phyloP scores from a whole-genome alignment of 345 rosid species.

The Murraya paniculata region DNA sequence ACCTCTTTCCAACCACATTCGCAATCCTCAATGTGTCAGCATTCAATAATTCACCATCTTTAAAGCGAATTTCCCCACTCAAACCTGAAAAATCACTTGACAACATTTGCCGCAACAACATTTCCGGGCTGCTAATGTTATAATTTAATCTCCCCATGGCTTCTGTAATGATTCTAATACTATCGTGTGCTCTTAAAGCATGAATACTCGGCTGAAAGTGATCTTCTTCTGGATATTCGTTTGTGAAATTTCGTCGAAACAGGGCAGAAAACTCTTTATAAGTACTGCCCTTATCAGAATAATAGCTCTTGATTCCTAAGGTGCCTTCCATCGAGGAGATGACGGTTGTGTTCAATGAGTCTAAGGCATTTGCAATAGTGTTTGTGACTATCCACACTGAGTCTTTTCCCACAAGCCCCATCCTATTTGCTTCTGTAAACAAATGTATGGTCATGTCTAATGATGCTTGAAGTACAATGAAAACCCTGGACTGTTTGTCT shows the following conservation, averaged over 20 bases:
- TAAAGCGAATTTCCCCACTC: conserved; percentile 26
- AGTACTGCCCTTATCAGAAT: not conserved
- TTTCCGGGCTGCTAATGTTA: not conserved
- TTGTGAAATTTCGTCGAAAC: conserved; percentile 17
- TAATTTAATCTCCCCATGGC: not conserved
- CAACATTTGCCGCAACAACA: conserved; percentile 16
- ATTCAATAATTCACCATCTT: conserved; percentile 16
- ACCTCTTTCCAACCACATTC: conserved; percentile 33
- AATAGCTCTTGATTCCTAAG: conserved; percentile 31
- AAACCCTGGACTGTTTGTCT: conserved; percentile 25
- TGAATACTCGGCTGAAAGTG: conserved; percentile 23
- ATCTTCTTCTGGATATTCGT: conserved; percentile 18
- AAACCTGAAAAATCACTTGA: conserved; percentile 28
- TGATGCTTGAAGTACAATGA: conserved; percentile 37
- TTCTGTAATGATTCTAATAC: conserved; percentile 15
- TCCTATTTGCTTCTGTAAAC: conserved; percentile 32
- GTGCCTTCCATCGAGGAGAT: conserved; percentile 37
- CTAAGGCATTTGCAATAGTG: conserved; percentile 17
- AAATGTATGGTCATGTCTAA: conserved; percentile 20
- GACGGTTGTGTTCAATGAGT: conserved; percentile 21
- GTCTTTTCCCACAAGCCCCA: conserved; percentile 27
- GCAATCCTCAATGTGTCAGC: conserved; percentile 16
- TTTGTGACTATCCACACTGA: conserved; percentile 36
- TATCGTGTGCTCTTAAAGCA: conserved; percentile 33
- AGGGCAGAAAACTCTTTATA: conserved; percentile 14